phyloP scores from a whole-genome alignment of 2,329 filamentous ascomycete genomes.

The Hymenoscyphus scutula region DNA sequence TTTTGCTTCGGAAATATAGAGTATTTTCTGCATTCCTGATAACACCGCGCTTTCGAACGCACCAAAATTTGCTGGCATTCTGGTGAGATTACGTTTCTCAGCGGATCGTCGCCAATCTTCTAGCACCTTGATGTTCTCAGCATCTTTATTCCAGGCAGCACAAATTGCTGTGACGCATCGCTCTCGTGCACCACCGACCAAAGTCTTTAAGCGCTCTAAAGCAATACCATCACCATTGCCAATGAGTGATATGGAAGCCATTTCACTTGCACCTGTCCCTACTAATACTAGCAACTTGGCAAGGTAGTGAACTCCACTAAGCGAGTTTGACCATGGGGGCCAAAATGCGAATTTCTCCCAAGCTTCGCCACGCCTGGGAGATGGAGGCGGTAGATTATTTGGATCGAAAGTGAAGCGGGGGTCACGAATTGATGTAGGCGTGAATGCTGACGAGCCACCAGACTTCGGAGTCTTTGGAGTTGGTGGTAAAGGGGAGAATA shows the following conservation, averaged over 20 bases:
- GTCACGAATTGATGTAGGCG: constrained; percentile 60
- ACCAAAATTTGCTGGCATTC: constrained; percentile 83
- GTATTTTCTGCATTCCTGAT: constrained; percentile 86
- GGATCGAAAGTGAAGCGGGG: constrained; percentile 78
- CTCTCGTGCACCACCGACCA: constrained; percentile 79
- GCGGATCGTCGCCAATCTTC: constrained; percentile 89
- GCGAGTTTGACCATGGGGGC: constrained; percentile 87
- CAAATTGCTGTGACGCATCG: constrained; percentile 82
- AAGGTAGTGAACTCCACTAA: constrained; percentile 89
- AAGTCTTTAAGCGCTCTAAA: constrained; percentile 68
- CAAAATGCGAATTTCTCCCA: constrained; percentile 97
- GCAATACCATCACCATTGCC: constrained; percentile 53
- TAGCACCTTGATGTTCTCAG: constrained; percentile 85
- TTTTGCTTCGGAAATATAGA: constrained; percentile 85
- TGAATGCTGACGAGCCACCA: constrained; percentile 39
- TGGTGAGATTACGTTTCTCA: constrained; percentile 82
- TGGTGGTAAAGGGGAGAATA: constrained; percentile 76
- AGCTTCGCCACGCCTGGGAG: constrained; percentile 73
- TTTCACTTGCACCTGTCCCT: constrained; percentile 82
- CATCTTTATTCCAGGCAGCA: constrained; percentile 88
- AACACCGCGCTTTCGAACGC: constrained; percentile 82
- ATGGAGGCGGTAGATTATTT: constrained; percentile 71
- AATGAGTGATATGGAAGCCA: constrained; percentile 72
- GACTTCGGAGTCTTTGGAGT: constrained; percentile 67
- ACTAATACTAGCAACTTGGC: constrained; percentile 78